These are phyloP conservation scores for Teratosphaeriaceae sp. DNA, from an alignment of 2,329 filamentous ascomycete species.

Conservation along the genomic window DNA sequence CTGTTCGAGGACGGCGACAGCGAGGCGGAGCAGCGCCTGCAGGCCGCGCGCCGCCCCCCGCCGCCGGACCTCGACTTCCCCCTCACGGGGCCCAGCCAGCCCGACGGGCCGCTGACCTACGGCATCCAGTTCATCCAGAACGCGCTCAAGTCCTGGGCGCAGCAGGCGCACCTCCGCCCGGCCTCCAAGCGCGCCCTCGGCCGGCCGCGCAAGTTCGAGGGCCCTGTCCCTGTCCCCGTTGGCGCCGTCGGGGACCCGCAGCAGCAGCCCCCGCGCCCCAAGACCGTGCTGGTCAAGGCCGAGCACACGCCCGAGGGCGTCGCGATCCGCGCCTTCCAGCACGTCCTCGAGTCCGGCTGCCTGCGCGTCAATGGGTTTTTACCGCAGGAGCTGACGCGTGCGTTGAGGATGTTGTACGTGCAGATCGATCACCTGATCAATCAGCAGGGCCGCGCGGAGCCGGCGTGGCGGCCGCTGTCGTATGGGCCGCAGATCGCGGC, in stretches of 20 bases:
- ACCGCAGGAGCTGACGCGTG: constrained; percentile 2
- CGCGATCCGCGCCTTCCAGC: constrained; percentile 25
- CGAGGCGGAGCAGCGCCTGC: constrained; percentile 7
- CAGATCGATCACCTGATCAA: constrained; percentile 30
- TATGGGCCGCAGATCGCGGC: constrained; percentile 27
- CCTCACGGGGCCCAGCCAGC: constrained; percentile 13
- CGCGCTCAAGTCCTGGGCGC: constrained; percentile 28
- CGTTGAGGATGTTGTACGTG: constrained; percentile 23
- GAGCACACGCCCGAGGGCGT: constrained; percentile 24
- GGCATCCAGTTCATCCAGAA: constrained; percentile 30
- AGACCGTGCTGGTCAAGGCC: constrained; percentile 19
- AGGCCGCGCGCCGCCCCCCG: constrained; percentile 11
- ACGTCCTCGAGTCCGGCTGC: constrained; percentile 25
- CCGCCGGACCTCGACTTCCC: constrained; percentile 3
- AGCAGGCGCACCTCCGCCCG: constrained; percentile 14
- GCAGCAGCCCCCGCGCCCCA: background rate
- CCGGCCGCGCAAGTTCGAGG: constrained; percentile 21
- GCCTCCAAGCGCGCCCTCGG: constrained; percentile 16
- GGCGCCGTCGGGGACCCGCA: constrained; percentile 3
- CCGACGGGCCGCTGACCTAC: constrained; percentile 22
- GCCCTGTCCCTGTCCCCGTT: no score
- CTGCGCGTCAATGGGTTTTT: constrained; percentile 22
- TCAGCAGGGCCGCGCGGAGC: constrained; percentile 16
- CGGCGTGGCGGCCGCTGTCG: constrained; percentile 24
- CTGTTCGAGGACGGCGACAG: constrained; percentile 18